These are phyloP conservation scores for Prunus salicina DNA, from an alignment of 306 rosid species.

Conservation along the genomic window DNA sequence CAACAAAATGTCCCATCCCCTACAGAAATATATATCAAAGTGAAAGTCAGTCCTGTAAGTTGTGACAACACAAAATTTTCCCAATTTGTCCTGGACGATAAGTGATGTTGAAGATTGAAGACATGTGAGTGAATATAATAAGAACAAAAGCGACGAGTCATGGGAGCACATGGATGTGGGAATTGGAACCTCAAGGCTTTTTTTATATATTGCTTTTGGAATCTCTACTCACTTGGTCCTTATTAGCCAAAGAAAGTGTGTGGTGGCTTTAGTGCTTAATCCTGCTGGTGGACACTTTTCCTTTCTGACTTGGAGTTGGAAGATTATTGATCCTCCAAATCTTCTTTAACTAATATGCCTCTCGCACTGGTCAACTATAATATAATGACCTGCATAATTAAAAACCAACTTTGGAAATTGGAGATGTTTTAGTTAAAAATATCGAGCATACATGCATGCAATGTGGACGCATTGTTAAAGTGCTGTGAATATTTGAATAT, in stretches of 20 bases:
- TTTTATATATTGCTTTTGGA: background rate
- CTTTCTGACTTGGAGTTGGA: background rate
- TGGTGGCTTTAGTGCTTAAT: background rate
- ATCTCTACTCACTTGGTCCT: constrained; percentile 12
- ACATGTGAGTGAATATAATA: constrained; percentile 13
- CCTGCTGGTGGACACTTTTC: background rate
- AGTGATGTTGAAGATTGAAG: constrained; percentile 8
- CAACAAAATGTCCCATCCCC: background rate
- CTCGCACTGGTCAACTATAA: too few species aligned
- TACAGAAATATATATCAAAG: background rate
- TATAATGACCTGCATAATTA: too few species aligned
- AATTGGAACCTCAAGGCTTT: background rate
- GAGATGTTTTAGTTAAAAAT: too few species aligned
- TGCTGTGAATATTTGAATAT: rapidly evolving
- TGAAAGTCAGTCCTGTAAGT: background rate
- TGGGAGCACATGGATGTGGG: constrained; percentile 18
- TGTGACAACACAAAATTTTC: background rate
- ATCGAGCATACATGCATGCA: too few species aligned
- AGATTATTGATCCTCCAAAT: too few species aligned
- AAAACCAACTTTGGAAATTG: too few species aligned
- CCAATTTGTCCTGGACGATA: background rate
- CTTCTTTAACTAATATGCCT: too few species aligned
- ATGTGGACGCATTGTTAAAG: rapidly evolving
- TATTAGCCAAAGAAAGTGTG: constrained; percentile 1
- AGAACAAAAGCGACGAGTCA: constrained; percentile 28